Evolutionary conservation across 306 rosid genomes (phyloP).

Genomic region (Crataegus laevigata): DNA sequence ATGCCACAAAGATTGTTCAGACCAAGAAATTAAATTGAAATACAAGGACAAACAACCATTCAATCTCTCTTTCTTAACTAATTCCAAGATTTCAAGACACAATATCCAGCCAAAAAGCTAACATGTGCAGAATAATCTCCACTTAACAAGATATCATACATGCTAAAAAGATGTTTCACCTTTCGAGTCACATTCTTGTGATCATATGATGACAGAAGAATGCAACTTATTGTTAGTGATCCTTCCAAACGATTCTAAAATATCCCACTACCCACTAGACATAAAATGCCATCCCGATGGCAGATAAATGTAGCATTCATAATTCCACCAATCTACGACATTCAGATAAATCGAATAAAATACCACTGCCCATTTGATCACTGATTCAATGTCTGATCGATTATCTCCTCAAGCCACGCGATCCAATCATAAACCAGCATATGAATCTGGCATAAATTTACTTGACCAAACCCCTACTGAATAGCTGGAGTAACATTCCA

Average conservation of each 20-base stretch:
- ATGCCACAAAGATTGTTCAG: neutral
- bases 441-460: neutral
- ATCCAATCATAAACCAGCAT: neutral
- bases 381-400: neutral
- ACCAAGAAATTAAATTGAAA: neutral
- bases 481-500: neutral
- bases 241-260: neutral
- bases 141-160: conserved; percentile 20
- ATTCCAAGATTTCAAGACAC: conserved; percentile 16
- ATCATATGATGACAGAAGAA: conserved; percentile 13
- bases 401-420: neutral
- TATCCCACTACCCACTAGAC: neutral
- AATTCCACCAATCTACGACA: neutral
- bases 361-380: neutral
- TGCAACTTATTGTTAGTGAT: neutral
- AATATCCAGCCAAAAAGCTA: neutral
- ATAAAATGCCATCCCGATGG: neutral
- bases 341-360: neutral
- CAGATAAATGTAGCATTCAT: neutral
- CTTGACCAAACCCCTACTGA: neutral
- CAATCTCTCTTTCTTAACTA: neutral
- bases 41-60: neutral
- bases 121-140: neutral
- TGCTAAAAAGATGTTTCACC: conserved; percentile 33
- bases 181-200: conserved; percentile 22